Conservation (phyloP, 495 filamentous ascomycete species). For the Parachaetomium inaequale region DNA sequence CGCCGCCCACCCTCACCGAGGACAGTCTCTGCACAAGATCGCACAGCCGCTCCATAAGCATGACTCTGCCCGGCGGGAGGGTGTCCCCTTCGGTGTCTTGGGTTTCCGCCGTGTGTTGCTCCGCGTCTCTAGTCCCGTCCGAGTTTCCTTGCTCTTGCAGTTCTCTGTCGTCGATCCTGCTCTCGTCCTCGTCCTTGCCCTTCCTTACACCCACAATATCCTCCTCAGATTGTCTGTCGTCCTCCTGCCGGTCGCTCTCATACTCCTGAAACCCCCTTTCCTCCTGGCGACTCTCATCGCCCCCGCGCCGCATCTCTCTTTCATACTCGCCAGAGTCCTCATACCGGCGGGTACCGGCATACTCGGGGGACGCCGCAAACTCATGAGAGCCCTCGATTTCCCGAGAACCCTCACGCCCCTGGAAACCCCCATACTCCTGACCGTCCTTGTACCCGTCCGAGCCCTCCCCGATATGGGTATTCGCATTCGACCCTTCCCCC, state of each 20-base stretch:
- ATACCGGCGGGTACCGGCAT: not conserved
- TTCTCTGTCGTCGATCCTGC: not conserved
- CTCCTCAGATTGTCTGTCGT: not conserved
- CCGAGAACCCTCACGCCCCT: not conserved
- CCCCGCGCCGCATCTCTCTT: too few species aligned
- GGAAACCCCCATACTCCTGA: not conserved
- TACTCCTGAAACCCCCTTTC: not conserved
- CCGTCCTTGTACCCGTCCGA: not conserved
- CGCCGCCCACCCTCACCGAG: slow-evolving; percentile 19
- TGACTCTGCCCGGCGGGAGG: slow-evolving; percentile 42
- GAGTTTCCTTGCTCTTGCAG: not conserved
- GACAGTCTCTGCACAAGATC: slow-evolving; percentile 42
- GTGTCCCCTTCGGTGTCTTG: slow-evolving; percentile 20
- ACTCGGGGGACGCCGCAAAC: slow-evolving; percentile 10
- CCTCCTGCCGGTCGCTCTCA: not conserved
- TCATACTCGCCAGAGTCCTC: not conserved
- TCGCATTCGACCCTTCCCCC: slow-evolving; percentile 9
- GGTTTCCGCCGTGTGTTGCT: not conserved
- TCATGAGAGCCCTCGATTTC: not conserved
- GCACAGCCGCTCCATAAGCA: slow-evolving; percentile 46
- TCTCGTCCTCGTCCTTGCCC: slow-evolving; percentile 5
- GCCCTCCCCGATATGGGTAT: slow-evolving; percentile 3
- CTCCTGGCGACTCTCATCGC: not conserved
- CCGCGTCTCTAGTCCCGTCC: not conserved
- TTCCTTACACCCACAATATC: not conserved